Percentiles rank a stretch among this genome's conserved stretches.
Conservation (phyloP, 2,329 filamentous ascomycete species). For the Hawksworthiomyces lignivorus region DNA sequence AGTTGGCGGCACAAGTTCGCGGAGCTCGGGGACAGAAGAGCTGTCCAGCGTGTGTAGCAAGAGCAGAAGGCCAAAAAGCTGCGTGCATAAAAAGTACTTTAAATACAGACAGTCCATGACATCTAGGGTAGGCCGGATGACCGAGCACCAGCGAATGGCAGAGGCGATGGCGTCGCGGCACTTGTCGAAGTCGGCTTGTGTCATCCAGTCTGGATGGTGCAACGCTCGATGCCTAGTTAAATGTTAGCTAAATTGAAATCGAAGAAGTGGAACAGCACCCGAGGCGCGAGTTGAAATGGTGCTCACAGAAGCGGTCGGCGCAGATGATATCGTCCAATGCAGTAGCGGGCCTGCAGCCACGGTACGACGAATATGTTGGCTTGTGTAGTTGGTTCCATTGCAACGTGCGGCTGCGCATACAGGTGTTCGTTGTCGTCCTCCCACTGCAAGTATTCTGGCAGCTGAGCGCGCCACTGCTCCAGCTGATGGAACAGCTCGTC, state of each 20-base stretch:
- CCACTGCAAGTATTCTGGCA: slow-evolving; percentile 26
- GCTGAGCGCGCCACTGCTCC: slow-evolving; percentile 45
- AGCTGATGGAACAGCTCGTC: slow-evolving; percentile 46
- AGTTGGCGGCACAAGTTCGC: slow-evolving; percentile 8
- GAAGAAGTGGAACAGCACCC: no score
- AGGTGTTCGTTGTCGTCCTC: background rate
- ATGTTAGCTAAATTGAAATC: no score
- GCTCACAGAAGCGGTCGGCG: slow-evolving; percentile 13
- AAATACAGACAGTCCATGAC: slow-evolving; percentile 13
- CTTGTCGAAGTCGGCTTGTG: slow-evolving; percentile 12
- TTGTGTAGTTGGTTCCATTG: background rate
- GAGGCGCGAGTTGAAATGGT: no score
- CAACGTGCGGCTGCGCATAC: background rate
- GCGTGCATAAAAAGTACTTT: slow-evolving; percentile 16
- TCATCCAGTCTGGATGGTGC: slow-evolving; percentile 17
- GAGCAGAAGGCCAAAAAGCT: slow-evolving; percentile 16
- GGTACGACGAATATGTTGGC: slow-evolving; percentile 14
- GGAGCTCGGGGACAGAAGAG: slow-evolving; percentile 2
- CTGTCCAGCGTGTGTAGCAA: slow-evolving; percentile 12
- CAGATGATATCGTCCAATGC: slow-evolving; percentile 16
- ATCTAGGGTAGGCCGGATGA: slow-evolving; percentile 8
- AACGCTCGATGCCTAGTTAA: slow-evolving; percentile 15
- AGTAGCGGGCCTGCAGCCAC: slow-evolving; percentile 16
- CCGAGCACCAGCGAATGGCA: slow-evolving; percentile 12
- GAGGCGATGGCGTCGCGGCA: slow-evolving; percentile 14